These are phyloP conservation scores for Neltuma alba DNA, from an alignment of 306 rosid species.

Conservation along the genomic window DNA sequence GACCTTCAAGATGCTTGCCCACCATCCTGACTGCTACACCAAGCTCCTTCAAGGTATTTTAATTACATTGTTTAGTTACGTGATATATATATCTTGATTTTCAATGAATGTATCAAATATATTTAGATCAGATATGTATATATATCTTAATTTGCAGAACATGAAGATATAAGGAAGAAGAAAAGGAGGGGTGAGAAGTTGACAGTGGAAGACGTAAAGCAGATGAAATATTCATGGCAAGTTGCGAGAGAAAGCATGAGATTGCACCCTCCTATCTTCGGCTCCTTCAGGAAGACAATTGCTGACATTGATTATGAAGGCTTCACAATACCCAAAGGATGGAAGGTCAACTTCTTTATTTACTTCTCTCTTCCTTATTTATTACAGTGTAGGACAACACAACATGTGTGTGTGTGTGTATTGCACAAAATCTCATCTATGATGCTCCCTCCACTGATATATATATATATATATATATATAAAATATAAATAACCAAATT, in stretches of 20 bases:
- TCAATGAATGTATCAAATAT: too few species aligned
- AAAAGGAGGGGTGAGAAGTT: conserved; percentile 54
- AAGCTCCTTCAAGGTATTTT: conserved; percentile 61
- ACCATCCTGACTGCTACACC: conserved; percentile 55
- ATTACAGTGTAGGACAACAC: too few species aligned
- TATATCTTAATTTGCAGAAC: conserved; percentile 53
- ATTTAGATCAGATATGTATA: too few species aligned
- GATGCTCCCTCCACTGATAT: neutral
- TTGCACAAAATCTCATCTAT: neutral
- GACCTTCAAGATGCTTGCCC: conserved; percentile 83
- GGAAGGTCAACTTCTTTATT: conserved; percentile 68
- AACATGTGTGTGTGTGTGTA: neutral
- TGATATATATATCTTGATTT: too few species aligned
- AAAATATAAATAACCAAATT: too few species aligned
- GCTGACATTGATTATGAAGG: conserved; percentile 73
- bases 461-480: too few species aligned
- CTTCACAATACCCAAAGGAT: conserved; percentile 73
- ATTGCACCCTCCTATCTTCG: conserved; percentile 76
- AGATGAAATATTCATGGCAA: conserved; percentile 86
- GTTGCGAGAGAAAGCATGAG: conserved; percentile 89
- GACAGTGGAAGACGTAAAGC: conserved; percentile 68
- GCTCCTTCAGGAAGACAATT: conserved; percentile 80
- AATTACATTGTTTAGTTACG: too few species aligned
- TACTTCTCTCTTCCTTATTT: too few species aligned
- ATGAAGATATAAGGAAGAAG: conserved; percentile 48